Percentiles rank a stretch among this genome's conserved stretches.
Evolutionary conservation across 2,329 filamentous ascomycete species (phyloP).

Genomic region (Microsporum audouinii): DNA sequence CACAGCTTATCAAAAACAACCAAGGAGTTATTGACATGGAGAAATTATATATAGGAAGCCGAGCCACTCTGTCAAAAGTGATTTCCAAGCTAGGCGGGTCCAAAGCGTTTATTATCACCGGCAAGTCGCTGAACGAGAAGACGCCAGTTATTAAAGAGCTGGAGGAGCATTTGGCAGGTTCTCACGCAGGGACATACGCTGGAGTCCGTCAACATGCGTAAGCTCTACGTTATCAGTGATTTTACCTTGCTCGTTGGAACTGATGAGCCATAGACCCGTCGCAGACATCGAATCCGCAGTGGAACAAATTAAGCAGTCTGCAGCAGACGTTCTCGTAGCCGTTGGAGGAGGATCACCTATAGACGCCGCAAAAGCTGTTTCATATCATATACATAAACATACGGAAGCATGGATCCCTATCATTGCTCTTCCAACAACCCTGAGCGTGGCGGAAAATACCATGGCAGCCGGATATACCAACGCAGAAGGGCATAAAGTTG

Average conservation of each 20-base stretch:
- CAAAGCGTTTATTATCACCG: constrained; percentile 14
- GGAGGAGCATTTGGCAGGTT: constrained; percentile 5
- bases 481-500: constrained; percentile 10
- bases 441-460: constrained; percentile 14
- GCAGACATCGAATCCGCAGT: constrained; percentile 11
- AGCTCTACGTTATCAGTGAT: background rate
- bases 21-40: background rate
- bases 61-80: constrained; percentile 7
- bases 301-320: constrained; percentile 3
- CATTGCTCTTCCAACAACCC: constrained; percentile 12
- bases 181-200: constrained; percentile 11
- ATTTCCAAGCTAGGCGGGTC: constrained; percentile 9
- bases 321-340: constrained; percentile 11
- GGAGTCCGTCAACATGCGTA: constrained; percentile 12
- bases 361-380: constrained; percentile 12
- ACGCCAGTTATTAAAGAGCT: constrained; percentile 12
- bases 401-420: constrained; percentile 9
- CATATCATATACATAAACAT: constrained; percentile 11
- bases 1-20: background rate
- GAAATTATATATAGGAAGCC: constrained; percentile 6
- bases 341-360: constrained; percentile 13
- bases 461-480: constrained; percentile 11
- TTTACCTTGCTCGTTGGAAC: background rate
- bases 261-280: constrained; percentile 7
- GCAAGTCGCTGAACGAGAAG: constrained; percentile 12